These are phyloP conservation scores for Kwoniella sp. DNA, from an alignment of 768 basidiomycete species.

Conservation along the genomic window DNA sequence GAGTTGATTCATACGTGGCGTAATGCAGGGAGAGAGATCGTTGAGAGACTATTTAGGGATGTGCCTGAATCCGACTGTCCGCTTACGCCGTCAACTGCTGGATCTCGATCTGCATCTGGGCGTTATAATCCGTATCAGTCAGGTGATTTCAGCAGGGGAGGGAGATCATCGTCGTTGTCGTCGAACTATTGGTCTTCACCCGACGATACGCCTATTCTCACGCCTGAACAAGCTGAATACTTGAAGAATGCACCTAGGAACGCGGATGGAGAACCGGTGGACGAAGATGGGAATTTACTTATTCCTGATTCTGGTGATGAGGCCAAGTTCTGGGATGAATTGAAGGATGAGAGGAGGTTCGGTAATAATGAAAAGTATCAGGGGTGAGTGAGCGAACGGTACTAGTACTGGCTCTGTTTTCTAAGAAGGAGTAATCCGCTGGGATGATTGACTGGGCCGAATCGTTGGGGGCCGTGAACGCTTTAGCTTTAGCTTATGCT, in stretches of 20 bases:
- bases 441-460: too few relatives aligned
- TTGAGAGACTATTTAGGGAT: constrained; percentile 41
- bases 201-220: constrained; percentile 1
- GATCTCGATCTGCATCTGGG: background rate
- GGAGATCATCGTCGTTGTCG: too few relatives aligned
- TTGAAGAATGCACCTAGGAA: constrained; percentile 25
- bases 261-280: constrained; percentile 36
- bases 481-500: too few relatives aligned
- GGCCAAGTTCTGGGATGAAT: constrained; percentile 2
- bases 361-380: background rate
- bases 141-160: too few relatives aligned
- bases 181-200: constrained; percentile 3
- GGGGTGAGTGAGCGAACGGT: constrained; percentile 5
- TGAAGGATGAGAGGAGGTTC: background rate
- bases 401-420: too few relatives aligned
- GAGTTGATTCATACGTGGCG: constrained; percentile 40
- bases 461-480: too few relatives aligned
- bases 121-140: too few relatives aligned
- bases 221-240: constrained; percentile 22
- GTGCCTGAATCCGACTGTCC: constrained; percentile 21
- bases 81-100: background rate
- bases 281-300: constrained; percentile 40
- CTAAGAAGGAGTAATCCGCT: too few relatives aligned
- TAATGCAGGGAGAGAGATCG: constrained; percentile 45
- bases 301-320: constrained; percentile 19